Base-by-base conservation (phyloP, 192 early-diverging fungal genomes). In the Coemansia sp. region DNA sequence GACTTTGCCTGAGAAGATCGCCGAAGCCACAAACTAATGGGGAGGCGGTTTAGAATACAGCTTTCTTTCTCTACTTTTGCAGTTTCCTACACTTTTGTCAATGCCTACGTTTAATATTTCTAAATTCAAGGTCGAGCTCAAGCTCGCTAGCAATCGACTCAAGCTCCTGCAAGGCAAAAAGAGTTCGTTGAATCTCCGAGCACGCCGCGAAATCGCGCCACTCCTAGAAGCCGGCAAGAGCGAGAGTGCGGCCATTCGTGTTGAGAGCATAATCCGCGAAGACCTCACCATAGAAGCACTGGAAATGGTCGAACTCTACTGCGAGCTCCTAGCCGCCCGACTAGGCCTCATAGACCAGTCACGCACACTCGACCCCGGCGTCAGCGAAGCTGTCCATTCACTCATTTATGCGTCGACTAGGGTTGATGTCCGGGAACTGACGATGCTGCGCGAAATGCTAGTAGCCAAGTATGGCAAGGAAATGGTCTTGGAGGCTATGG, bases 221-320 rank as follows among this genome's bases (percentile, higher is more conserved):
- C 81, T 97, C 8, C 70, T 99, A 11, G 89, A 94, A 68, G 84
- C 73, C 58, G 90, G 90, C 69, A 99, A 97, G 61, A 85, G 85
- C 37, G 91, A 93, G 64, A 93, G 90, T 62, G 96, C 95, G 10
- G 84, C 90, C 20, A 91, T 96, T 31, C 79, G 93, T 59, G 93
- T 93, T 9, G 95, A 99, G 61, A 85, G 90, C 69, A 93, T 99
- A 53, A 99, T 99, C 59, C 88, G 95, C 16, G 95, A 97, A 61
- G 96, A 99, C 83, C 90, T 91, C 55, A 84, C 85, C 59, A 85
- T 90, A n/a, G 96, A 99, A 72, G 96, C 93, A 2, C 73, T 97
- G 82, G 96, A 99, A 72, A 92, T 96, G 36, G 77, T 97, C 37
- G 93, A 96, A 70, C 87, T 96, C 21, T 94, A 92, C 65, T 94